These are phyloP conservation scores for Trichoderma sp. DNA, from an alignment of 2,329 filamentous ascomycete species.

Conservation along the genomic window DNA sequence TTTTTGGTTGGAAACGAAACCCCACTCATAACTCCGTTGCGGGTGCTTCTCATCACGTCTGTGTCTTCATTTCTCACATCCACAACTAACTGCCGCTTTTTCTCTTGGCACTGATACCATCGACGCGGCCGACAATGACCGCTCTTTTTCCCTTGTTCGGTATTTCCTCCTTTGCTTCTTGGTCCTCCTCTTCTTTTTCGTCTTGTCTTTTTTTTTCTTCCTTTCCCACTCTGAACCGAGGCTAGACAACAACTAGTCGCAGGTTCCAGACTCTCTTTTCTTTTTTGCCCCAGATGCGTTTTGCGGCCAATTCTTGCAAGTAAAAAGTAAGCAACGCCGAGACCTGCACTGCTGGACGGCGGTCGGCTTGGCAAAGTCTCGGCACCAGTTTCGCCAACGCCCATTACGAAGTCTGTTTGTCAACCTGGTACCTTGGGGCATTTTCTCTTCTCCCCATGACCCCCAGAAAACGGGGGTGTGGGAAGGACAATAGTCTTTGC, in stretches of 20 bases:
- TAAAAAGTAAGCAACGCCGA: conserved; percentile 22
- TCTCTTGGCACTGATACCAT: conserved; percentile 13
- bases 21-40: conserved; percentile 1
- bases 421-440: neutral
- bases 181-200: neutral
- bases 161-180: neutral
- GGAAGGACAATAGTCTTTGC: neutral
- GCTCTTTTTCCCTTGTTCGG: neutral
- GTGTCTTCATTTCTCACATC: conserved; percentile 12
- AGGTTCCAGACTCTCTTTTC: conserved; percentile 14
- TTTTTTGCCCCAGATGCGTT: neutral
- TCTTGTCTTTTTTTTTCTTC: neutral
- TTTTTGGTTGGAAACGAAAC: neutral
- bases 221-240: neutral
- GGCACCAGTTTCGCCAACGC: conserved; percentile 22
- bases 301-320: neutral
- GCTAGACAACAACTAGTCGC: neutral
- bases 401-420: conserved; percentile 7
- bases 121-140: neutral
- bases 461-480: neutral
- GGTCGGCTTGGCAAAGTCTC: conserved; percentile 24
- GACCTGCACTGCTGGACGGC: conserved; percentile 21
- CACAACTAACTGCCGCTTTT: conserved; percentile 15
- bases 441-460: neutral
- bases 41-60: neutral